phyloP scores from a whole-genome alignment of 805 yeast species.

The Wickerhamiella galacta region DNA sequence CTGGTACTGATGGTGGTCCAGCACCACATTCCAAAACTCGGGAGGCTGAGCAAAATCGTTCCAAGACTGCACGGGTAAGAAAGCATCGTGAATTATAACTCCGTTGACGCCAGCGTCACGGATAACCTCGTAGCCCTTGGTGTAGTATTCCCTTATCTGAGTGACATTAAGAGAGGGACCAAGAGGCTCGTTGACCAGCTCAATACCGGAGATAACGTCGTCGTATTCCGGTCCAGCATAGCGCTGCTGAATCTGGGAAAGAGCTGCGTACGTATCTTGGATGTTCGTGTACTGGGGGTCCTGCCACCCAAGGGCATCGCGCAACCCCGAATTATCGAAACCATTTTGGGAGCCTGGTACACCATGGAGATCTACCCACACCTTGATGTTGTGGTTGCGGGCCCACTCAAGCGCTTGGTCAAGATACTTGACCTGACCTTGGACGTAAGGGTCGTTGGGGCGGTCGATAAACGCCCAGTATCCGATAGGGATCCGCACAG shows the following conservation, averaged over 20 bases:
- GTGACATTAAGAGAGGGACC: slow-evolving; percentile 50
- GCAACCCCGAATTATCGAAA: slow-evolving; percentile 79
- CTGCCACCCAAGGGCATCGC: slow-evolving; percentile 45
- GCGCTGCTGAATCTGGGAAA: slow-evolving; percentile 37
- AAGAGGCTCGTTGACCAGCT: slow-evolving; percentile 78
- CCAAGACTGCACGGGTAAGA: slow-evolving; percentile 46
- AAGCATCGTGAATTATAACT: slow-evolving; percentile 71
- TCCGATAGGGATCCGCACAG: slow-evolving; percentile 83
- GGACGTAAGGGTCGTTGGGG: slow-evolving; percentile 67
- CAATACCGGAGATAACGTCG: slow-evolving; percentile 69
- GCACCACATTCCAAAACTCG: slow-evolving; percentile 46
- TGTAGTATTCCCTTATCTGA: slow-evolving; percentile 41
- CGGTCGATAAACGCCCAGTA: slow-evolving; percentile 73
- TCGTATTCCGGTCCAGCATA: slow-evolving; percentile 45
- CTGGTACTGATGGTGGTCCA: slow-evolving; percentile 87
- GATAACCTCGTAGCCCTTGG: slow-evolving; percentile 45
- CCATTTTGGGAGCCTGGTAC: slow-evolving; percentile 97
- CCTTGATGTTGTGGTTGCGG: slow-evolving; percentile 40
- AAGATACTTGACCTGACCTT: slow-evolving; percentile 58
- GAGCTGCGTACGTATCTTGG: slow-evolving; percentile 36
- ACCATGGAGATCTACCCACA: slow-evolving; percentile 88
- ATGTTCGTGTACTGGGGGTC: slow-evolving; percentile 31
- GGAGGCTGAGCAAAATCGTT: slow-evolving; percentile 27
- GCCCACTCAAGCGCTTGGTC: slow-evolving; percentile 73
- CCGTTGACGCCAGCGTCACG: slow-evolving; percentile 36